Evolutionary conservation across 345 rosid species (phyloP).

Genomic region (Salix udensis): DNA sequence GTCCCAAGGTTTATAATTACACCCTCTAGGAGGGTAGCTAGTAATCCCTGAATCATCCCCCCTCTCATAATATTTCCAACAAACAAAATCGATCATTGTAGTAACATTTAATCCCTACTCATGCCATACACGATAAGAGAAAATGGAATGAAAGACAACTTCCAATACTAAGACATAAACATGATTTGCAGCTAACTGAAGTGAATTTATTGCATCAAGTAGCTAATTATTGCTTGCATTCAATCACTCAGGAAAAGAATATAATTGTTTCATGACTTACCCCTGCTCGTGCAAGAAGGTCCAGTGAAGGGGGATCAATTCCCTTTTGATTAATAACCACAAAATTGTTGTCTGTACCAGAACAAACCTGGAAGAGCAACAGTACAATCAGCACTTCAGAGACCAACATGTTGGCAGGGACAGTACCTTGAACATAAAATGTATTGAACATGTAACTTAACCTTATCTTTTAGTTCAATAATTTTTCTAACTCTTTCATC

Average conservation of each 20-base stretch:
- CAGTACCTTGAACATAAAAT: background rate
- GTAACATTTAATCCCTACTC: background rate
- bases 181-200: background rate
- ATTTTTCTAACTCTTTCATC: conserved; percentile 82
- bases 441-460: conserved; percentile 14
- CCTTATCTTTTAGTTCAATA: conserved; percentile 88
- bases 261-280: conserved; percentile 39
- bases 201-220: background rate
- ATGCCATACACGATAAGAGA: background rate
- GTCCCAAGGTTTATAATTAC: background rate
- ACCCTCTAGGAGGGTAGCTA: background rate
- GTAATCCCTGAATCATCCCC: background rate
- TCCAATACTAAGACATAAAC: background rate
- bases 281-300: conserved; percentile 95
- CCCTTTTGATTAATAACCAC: conserved; percentile 95
- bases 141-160: background rate
- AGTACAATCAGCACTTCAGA: conserved; percentile 4
- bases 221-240: background rate
- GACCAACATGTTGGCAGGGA: background rate
- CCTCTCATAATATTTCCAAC: background rate
- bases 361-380: conserved; percentile 68
- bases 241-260: background rate
- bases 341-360: conserved; percentile 70
- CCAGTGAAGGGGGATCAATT: conserved; percentile 93
- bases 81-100: background rate